Percentiles rank a stretch among this genome's conserved stretches.
Conservation (phyloP, 768 basidiomycete genomes). For the Phlegmacium glaucopus region DNA sequence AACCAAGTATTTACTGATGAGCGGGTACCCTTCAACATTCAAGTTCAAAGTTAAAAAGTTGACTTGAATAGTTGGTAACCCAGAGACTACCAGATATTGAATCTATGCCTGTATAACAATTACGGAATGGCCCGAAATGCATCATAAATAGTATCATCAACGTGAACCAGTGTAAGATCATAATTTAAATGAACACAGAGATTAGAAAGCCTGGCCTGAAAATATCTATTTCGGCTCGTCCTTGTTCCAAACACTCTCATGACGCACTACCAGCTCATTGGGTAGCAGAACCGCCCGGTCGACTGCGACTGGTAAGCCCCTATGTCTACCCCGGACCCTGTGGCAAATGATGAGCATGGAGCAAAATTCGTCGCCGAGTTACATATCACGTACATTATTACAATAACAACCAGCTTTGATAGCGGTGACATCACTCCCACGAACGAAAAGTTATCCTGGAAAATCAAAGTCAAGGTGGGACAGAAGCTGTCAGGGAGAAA, state of each 20-base stretch:
- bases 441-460: constrained; percentile 58
- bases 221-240: background rate
- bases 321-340: constrained; percentile 68
- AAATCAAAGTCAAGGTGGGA: background rate
- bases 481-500: background rate
- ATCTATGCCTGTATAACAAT: no score
- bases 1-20: constrained; percentile 14
- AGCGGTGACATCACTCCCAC: constrained; percentile 57
- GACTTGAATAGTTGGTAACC: no score
- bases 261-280: constrained; percentile 26
- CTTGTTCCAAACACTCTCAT: constrained; percentile 4
- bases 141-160: no score
- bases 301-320: constrained; percentile 66
- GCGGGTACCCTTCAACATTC: background rate
- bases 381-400: constrained; percentile 53
- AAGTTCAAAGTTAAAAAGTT: no score
- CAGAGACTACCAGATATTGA: no score
- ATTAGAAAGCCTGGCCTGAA: no score
- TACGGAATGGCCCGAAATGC: no score
- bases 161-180: no score
- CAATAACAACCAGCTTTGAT: constrained; percentile 68
- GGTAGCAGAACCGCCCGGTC: constrained; percentile 52
- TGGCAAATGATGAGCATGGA: background rate
- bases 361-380: background rate
- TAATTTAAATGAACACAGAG: no score